A percentile compares a stretch with the other conserved stretches of the same genome.
These are phyloP conservation scores for Xylaria multiplex DNA, from an alignment of 2,329 filamentous ascomycete species.

Conservation along the genomic window DNA sequence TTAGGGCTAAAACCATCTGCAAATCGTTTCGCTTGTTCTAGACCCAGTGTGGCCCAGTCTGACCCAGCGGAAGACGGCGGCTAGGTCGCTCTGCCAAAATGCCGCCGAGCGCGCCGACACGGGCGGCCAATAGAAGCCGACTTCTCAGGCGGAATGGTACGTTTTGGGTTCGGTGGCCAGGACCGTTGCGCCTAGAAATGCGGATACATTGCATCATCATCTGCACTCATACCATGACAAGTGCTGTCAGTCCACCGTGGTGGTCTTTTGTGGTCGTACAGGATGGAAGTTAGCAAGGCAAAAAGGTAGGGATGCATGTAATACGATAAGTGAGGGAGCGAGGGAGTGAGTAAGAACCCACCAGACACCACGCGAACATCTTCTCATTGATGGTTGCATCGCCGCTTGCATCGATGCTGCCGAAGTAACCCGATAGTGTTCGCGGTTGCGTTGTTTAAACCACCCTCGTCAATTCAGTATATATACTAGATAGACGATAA, in stretches of 20 bases:
- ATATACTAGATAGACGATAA: no score
- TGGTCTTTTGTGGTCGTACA: constrained; percentile 5
- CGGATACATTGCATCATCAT: constrained; percentile 34
- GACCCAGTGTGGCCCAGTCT: no score
- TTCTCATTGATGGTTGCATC: neutral
- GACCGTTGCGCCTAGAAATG: constrained; percentile 6
- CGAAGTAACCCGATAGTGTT: constrained; percentile 2
- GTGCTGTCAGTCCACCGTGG: constrained; percentile 27
- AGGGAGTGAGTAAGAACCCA: constrained; percentile 15
- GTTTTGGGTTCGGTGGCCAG: constrained; percentile 10
- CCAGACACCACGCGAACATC: constrained; percentile 4
- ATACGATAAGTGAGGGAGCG: neutral
- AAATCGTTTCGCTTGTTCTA: no score
- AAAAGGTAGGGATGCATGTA: neutral
- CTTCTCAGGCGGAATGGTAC: constrained; percentile 13
- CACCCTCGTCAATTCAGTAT: no score
- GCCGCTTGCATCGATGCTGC: neutral
- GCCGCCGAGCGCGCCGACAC: constrained; percentile 14
- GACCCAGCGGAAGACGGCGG: neutral
- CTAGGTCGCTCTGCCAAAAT: constrained; percentile 12
- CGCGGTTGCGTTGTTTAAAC: constrained; percentile 6
- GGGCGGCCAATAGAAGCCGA: constrained; percentile 18
- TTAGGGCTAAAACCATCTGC: neutral
- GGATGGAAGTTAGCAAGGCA: neutral
- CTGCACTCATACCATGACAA: constrained; percentile 20